Percentiles rank a stretch among this genome's conserved stretches.
These are phyloP conservation scores for Sonneratia alba DNA, from an alignment of 345 rosid species.

Conservation along the genomic window DNA sequence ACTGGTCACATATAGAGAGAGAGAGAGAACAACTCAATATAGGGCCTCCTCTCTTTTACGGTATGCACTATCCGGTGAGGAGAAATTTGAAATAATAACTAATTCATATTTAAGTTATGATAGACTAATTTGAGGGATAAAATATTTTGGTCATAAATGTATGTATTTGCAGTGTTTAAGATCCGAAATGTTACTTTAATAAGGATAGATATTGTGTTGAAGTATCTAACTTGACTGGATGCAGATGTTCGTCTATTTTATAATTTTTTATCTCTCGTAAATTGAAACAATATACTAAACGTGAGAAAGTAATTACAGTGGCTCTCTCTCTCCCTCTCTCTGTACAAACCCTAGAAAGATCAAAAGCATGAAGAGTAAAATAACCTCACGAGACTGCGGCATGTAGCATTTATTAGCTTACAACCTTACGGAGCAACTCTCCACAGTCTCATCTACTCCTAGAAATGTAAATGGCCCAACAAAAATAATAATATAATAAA, in stretches of 20 bases:
- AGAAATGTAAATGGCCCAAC: neutral
- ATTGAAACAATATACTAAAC: slow-evolving; percentile 44
- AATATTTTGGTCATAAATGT: too few relatives aligned
- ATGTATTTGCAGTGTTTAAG: too few relatives aligned
- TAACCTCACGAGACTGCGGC: slow-evolving; percentile 57
- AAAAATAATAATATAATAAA: too few relatives aligned
- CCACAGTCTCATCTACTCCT: neutral
- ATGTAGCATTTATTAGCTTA: slow-evolving; percentile 35
- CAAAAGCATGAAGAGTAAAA: slow-evolving; percentile 10
- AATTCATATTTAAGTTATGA: too few relatives aligned
- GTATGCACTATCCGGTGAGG: too few relatives aligned
- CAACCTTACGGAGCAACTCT: neutral
- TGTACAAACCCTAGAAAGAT: neutral
- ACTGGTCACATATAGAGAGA: neutral
- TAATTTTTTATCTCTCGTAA: slow-evolving; percentile 18
- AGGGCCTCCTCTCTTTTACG: too few relatives aligned
- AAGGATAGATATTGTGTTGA: too few relatives aligned
- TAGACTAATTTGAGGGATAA: too few relatives aligned
- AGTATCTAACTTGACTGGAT: too few relatives aligned
- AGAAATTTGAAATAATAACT: too few relatives aligned
- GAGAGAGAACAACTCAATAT: neutral
- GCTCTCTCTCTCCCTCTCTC: neutral
- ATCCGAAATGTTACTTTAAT: too few relatives aligned
- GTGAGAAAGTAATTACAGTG: slow-evolving; percentile 31
- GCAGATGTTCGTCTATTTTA: too few relatives aligned